Percentiles rank a stretch among this genome's conserved stretches.
These are phyloP conservation scores for Hymenoscyphus linearis DNA, from an alignment of 2,329 filamentous ascomycete genomes.

Conservation along the genomic window DNA sequence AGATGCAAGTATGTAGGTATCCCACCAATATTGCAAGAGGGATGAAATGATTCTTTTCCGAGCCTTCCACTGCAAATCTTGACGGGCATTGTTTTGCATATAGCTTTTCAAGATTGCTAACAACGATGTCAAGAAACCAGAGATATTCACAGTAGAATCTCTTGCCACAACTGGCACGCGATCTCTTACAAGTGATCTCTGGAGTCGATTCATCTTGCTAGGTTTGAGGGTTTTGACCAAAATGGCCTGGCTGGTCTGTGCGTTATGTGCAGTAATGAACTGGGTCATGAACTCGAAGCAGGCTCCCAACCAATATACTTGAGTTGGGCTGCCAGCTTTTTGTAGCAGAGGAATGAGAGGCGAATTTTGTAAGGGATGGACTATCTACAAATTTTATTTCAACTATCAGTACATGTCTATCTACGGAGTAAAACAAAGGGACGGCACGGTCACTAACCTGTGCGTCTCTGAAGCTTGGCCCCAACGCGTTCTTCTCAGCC, in stretches of 20 bases:
- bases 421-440: conserved; percentile 19
- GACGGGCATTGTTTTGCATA: conserved; percentile 33
- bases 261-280: conserved; percentile 38
- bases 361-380: conserved; percentile 56
- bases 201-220: conserved; percentile 50
- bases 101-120: conserved; percentile 41
- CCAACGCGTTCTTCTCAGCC: conserved; percentile 20
- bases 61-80: conserved; percentile 30
- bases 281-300: conserved; percentile 48
- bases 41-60: conserved; percentile 36
- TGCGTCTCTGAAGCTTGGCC: conserved; percentile 34
- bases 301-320: conserved; percentile 44
- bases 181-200: conserved; percentile 52
- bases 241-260: conserved; percentile 39
- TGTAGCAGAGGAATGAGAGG: conserved; percentile 44
- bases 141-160: conserved; percentile 54
- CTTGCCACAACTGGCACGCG: conserved; percentile 52
- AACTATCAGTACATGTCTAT: conserved; percentile 31
- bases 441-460: conserved; percentile 39
- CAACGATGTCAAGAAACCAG: conserved; percentile 44
- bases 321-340: conserved; percentile 30
- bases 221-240: conserved; percentile 44
- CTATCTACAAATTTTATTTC: conserved; percentile 39
- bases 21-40: conserved; percentile 49
- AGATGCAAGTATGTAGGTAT: conserved; percentile 45